Conservation (phyloP, 257 asterid genomes). For the Petunia secreta region DNA sequence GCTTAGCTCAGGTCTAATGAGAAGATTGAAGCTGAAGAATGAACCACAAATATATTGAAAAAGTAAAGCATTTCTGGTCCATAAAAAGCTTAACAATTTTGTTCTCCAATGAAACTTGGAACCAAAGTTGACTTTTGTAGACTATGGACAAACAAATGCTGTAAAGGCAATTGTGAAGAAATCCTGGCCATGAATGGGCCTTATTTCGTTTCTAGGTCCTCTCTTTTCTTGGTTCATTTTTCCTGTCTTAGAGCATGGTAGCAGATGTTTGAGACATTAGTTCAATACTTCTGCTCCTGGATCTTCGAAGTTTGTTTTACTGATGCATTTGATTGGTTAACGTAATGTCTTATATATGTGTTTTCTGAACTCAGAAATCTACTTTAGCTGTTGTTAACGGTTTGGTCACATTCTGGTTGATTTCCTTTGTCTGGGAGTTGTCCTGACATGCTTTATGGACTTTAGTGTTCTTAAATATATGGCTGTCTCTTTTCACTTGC, state of each 20-base stretch:
- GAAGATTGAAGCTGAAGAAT: no score
- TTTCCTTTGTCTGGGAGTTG: neutral
- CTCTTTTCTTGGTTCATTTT: neutral
- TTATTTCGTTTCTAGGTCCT: neutral
- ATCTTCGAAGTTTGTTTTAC: neutral
- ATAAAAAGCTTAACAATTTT: no score
- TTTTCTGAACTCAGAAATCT: constrained; percentile 14
- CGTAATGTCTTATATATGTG: neutral
- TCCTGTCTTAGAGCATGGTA: neutral
- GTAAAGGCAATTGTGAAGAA: neutral
- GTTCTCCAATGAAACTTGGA: neutral
- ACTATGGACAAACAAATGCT: neutral
- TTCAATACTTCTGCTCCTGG: constrained; percentile 5
- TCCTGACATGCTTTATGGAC: constrained; percentile 8
- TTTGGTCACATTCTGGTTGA: constrained; percentile 21
- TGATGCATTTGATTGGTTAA: neutral
- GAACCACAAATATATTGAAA: no score
- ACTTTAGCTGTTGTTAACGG: constrained; percentile 5
- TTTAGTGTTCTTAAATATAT: neutral
- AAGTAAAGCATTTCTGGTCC: no score
- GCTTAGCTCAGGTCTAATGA: no score
- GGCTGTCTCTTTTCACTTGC: neutral
- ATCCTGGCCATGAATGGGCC: neutral
- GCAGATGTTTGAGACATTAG: neutral
- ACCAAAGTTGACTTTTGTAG: neutral